Percentiles rank a stretch among this genome's conserved stretches.
phyloP scores from a whole-genome alignment of 2,329 filamentous ascomycete genomes.

The Ceratocystis diversiconidia region DNA sequence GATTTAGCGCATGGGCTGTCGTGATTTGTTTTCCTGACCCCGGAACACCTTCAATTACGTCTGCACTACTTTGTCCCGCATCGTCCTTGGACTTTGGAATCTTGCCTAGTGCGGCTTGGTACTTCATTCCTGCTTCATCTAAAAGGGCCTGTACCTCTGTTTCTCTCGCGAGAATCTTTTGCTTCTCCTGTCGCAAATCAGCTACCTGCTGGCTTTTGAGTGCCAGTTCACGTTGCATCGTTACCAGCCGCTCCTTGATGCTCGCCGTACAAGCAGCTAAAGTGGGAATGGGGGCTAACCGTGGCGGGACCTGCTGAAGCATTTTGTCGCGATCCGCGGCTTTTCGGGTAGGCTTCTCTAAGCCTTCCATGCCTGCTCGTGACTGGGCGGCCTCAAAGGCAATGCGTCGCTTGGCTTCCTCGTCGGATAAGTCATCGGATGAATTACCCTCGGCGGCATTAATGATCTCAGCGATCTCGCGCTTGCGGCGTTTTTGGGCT shows the following conservation, averaged over 20 bases:
- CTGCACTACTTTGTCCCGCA: neutral
- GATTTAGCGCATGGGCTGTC: conserved; percentile 18
- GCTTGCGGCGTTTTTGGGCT: conserved; percentile 48
- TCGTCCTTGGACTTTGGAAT: conserved; percentile 10
- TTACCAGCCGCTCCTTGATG: conserved; percentile 45
- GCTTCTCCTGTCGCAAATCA: conserved; percentile 52
- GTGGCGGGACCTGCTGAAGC: conserved; percentile 8
- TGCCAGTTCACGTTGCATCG: conserved; percentile 49
- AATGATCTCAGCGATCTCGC: conserved; percentile 74
- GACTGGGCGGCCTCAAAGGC: conserved; percentile 84
- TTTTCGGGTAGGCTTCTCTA: conserved; percentile 34
- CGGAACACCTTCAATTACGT: neutral
- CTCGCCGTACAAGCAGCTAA: conserved; percentile 52
- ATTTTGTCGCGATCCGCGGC: conserved; percentile 14
- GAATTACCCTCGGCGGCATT: conserved; percentile 56
- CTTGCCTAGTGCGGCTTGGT: conserved; percentile 31
- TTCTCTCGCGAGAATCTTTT: conserved; percentile 54
- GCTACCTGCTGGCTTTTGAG: conserved; percentile 49
- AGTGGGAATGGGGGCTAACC: conserved; percentile 49
- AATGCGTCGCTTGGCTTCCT: conserved; percentile 54
- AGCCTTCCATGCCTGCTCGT: conserved; percentile 67
- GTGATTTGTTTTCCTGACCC: neutral
- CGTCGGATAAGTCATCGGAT: conserved; percentile 52
- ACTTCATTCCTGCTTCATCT: conserved; percentile 61
- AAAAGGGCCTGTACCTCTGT: conserved; percentile 67